These are phyloP conservation scores for Hymenoscyphus linearis DNA, from an alignment of 2,329 filamentous ascomycete species.

Conservation along the genomic window DNA sequence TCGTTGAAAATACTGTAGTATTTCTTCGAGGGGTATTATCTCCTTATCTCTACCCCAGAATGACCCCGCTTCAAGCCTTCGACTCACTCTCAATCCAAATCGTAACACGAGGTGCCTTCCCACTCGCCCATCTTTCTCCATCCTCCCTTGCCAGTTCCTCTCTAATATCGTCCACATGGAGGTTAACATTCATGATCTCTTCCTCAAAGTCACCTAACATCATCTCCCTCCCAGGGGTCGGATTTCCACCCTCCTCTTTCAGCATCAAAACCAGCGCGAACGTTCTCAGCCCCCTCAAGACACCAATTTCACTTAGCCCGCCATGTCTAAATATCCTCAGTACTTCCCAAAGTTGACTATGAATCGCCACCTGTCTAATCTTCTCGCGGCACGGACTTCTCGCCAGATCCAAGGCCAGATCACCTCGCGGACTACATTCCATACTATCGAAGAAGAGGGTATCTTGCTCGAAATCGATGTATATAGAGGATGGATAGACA, in stretches of 20 bases:
- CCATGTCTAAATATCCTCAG: slow-evolving; percentile 24
- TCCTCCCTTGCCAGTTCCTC: slow-evolving; percentile 19
- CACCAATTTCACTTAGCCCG: slow-evolving; percentile 20
- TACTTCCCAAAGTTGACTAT: slow-evolving; percentile 26
- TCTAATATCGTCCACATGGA: slow-evolving; percentile 20
- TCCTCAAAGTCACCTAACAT: slow-evolving; percentile 13
- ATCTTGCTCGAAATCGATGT: slow-evolving; percentile 23
- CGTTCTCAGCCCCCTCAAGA: slow-evolving; percentile 20
- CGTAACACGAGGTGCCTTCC: slow-evolving; percentile 19
- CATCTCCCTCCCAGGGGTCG: slow-evolving; percentile 11
- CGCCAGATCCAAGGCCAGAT: slow-evolving; percentile 24
- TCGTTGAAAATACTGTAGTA: not conserved
- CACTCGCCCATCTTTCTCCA: slow-evolving; percentile 11
- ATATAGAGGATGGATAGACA: slow-evolving; percentile 20
- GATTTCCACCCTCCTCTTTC: slow-evolving; percentile 14
- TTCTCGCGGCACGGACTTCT: slow-evolving; percentile 18
- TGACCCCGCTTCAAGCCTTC: not conserved
- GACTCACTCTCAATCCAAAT: slow-evolving; percentile 20
- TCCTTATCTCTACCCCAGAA: not conserved
- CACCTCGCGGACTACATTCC: slow-evolving; percentile 26
- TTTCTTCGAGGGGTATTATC: not conserved
- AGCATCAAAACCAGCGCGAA: slow-evolving; percentile 26
- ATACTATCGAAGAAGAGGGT: slow-evolving; percentile 28
- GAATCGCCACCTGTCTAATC: slow-evolving; percentile 22
- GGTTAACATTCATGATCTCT: slow-evolving; percentile 21